Base-by-base conservation (phyloP, 2,329 filamentous ascomycete genomes). In the Pezicula rhizophila region DNA sequence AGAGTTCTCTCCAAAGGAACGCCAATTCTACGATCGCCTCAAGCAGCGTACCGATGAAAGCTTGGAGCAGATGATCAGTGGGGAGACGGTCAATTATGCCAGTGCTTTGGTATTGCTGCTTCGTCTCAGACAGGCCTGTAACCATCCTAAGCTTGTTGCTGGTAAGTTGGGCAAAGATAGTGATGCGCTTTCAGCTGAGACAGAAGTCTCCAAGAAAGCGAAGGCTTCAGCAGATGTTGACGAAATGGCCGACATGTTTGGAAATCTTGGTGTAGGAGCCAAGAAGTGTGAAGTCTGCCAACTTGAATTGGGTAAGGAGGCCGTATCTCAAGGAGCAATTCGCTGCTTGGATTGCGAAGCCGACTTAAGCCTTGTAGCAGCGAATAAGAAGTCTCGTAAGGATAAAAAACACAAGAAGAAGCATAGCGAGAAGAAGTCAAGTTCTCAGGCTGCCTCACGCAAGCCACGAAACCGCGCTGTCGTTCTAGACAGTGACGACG, bases 61-160 rank as follows among this genome's bases (percentile, higher is more conserved):
- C 59, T 78, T 99, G 45, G 83, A 95, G 60, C 80, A 84, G 64
- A 95, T 97, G 86, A 91, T 96, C 83, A 81, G 79, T 45, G 84
- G 81, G 6, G 82, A 76, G 25, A 83, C 88, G 62, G 73, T 91
- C 46, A 95, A 90, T 70, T 97, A 97, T 64, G 92, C 95, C 50
- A 95, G 90, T 60, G 93, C 93, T 15, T 80, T 99, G 62, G 91
- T 96, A 11, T 73, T 99, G 52, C 79, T 99, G n/a, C 73, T 99
- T 48, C 84, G 93, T 35, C 74, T 99, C 52, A 80, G 93, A 51
- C 93, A 99, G 66, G 88, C 90, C 17, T 99, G 93, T 67, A 96
- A 99, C 62, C 93, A 99, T 64, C 90, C 91, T 0, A 85, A 89
- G 56, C 75, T 99, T 41, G 85, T 96, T 11, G 88, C 89, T 56